Base-by-base conservation (phyloP, 495 filamentous ascomycete genomes). In the Lasiosphaeria miniovina region DNA sequence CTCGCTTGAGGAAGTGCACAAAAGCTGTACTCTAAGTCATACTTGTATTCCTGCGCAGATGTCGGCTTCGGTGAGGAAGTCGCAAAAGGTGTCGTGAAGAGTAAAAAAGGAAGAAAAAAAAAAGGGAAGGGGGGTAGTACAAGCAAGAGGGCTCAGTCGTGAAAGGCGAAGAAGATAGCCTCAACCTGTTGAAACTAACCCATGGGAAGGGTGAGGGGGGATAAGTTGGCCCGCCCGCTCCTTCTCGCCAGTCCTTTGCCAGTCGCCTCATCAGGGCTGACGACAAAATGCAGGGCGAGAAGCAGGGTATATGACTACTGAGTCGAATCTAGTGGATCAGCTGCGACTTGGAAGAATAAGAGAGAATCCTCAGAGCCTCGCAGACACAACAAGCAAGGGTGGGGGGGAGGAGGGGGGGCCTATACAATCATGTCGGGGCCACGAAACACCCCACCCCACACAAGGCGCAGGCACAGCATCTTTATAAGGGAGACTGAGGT, bases 181-280 rank as follows among this genome's bases (percentile, higher is more conserved):
- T 24, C 24, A 24, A 24, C 24, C 24, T 24, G 24, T 24, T 24
- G 24, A 24, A 24, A 24, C 24, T 24, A 24, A 24, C 24, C 24
- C 24, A 24, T 24, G 24, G 24, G 24, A 24, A 24, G 24, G 24
- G 24, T 24, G 24, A 24, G 24, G 24, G 24, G 24, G 24, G 24
- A 24, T 24, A 24, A 24, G 24, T 1, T 24, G 24, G 48, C 15
- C 32, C 11, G 36, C 33, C 14, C 36, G 36, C 53, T 15, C n/a
- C 33, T 43, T 14, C 8, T 8, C 15, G 14, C 41, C 40, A 24
- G 43, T 57, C 41, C 40, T 57, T 7, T 33, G 24, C 4, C 33
- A 11, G 41, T 36, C 40, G 54, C 54, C 54, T 57, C 32, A 36
- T 33, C 54, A 49, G 54, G 52, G 54, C 54, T 48, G 54, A 48